These are phyloP conservation scores for Diplodia scrobiculata DNA, from an alignment of 2,329 filamentous ascomycete genomes.

Conservation along the genomic window DNA sequence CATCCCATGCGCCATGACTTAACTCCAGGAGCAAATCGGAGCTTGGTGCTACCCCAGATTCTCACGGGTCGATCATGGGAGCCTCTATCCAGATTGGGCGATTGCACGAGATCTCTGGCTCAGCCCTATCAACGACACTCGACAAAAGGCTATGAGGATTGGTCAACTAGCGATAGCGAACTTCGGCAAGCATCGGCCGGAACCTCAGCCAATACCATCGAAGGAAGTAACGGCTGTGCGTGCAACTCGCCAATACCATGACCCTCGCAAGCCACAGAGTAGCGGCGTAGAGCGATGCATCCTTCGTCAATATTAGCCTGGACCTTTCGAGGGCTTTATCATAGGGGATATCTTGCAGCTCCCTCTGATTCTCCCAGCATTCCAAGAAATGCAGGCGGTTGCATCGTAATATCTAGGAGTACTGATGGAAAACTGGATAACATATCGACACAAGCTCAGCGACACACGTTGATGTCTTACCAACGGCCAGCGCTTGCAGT, in stretches of 20 bases:
- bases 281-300: neutral
- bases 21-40: neutral
- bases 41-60: slow-evolving; percentile 12
- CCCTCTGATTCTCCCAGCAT: neutral
- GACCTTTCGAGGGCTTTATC: neutral
- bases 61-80: slow-evolving; percentile 1
- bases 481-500: neutral
- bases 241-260: neutral
- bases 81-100: slow-evolving; percentile 15
- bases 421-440: neutral
- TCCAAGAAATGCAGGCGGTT: neutral
- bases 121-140: slow-evolving; percentile 17
- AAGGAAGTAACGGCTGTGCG: neutral
- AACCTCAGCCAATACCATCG: neutral
- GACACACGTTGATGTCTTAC: neutral
- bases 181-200: neutral
- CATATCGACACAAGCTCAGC: neutral
- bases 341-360: neutral
- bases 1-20: neutral
- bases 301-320: neutral
- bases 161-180: neutral
- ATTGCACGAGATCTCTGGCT: slow-evolving; percentile 11
- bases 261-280: neutral
- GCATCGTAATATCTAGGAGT: neutral
- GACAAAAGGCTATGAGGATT: neutral